Evolutionary conservation across 495 filamentous ascomycete species (phyloP).

Genomic region (Penicillium simplicissimum): DNA sequence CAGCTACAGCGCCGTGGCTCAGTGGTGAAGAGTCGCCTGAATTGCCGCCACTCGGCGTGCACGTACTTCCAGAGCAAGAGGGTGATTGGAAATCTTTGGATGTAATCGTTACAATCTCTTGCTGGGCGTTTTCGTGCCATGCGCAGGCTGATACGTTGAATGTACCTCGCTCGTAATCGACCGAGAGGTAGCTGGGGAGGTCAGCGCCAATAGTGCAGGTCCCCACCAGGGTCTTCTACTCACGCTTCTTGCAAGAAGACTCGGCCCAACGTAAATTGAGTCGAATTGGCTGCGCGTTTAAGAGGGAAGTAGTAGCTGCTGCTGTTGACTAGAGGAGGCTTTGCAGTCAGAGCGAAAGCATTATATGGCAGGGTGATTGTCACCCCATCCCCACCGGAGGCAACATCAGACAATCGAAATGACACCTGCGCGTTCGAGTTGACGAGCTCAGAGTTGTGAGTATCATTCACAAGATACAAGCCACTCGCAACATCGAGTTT

Average conservation of each 20-base stretch:
- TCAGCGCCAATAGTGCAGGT: background rate
- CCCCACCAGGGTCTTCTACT: background rate
- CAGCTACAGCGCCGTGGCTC: constrained; percentile 26
- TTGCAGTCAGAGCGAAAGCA: constrained; percentile 61
- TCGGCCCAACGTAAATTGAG: constrained; percentile 66
- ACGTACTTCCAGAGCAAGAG: constrained; percentile 8
- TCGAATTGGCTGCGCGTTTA: constrained; percentile 48
- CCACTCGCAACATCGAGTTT: constrained; percentile 40
- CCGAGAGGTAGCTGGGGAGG: constrained; percentile 53
- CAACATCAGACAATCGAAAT: constrained; percentile 56
- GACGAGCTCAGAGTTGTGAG: constrained; percentile 49
- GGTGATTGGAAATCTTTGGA: constrained; percentile 12
- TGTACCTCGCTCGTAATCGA: constrained; percentile 61
- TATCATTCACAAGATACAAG: constrained; percentile 40
- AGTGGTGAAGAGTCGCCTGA: constrained; percentile 27
- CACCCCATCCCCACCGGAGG: constrained; percentile 46
- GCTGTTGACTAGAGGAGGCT: constrained; percentile 52
- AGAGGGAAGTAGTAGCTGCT: constrained; percentile 63
- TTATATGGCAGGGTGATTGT: constrained; percentile 63
- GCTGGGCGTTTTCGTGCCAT: constrained; percentile 17
- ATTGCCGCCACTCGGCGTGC: constrained; percentile 5
- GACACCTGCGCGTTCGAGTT: constrained; percentile 48
- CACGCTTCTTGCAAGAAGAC: constrained; percentile 66
- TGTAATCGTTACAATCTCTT: constrained; percentile 20
- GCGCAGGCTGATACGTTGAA: constrained; percentile 41